Conservation (phyloP, 148 eudicot genomes). For the Rhododendron simsii region DNA sequence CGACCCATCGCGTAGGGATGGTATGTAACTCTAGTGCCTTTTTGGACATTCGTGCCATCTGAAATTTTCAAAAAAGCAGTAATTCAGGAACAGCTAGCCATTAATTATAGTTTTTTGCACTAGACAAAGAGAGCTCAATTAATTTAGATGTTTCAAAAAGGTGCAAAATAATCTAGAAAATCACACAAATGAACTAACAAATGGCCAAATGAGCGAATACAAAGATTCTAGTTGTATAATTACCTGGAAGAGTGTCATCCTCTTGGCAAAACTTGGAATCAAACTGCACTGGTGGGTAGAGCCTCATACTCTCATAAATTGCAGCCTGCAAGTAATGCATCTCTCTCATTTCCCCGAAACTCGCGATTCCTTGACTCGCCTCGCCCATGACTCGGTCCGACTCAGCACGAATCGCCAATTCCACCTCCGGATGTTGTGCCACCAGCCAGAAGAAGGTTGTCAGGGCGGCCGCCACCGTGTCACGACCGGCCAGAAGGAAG, state of each 20-base stretch:
- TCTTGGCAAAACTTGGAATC: conserved; percentile 22
- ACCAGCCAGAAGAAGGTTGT: conserved; percentile 46
- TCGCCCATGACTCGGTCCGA: conserved; percentile 24
- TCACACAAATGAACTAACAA: no score
- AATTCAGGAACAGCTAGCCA: not conserved
- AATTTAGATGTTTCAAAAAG: no score
- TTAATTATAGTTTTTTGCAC: no score
- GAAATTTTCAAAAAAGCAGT: not conserved
- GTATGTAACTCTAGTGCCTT: conserved; percentile 20
- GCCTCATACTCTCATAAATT: conserved; percentile 19
- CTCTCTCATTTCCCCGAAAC: conserved; percentile 8
- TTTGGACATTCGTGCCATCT: conserved; percentile 5
- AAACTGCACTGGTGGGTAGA: conserved; percentile 24
- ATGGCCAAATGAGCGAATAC: no score
- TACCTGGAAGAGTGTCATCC: conserved; percentile 16
- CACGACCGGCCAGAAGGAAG: conserved; percentile 58
- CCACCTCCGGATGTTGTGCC: conserved; percentile 38
- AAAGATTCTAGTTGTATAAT: not conserved
- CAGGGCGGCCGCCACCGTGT: conserved; percentile 58
- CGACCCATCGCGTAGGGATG: conserved; percentile 28
- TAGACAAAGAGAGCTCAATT: no score
- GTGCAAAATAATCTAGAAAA: no score
- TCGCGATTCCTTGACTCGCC: not conserved
- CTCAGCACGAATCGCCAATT: conserved; percentile 35
- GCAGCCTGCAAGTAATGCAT: conserved; percentile 25